These are phyloP conservation scores for Plasmodium gallinaceum DNA, from an alignment of 169 alveolate species.

Conservation along the genomic window DNA sequence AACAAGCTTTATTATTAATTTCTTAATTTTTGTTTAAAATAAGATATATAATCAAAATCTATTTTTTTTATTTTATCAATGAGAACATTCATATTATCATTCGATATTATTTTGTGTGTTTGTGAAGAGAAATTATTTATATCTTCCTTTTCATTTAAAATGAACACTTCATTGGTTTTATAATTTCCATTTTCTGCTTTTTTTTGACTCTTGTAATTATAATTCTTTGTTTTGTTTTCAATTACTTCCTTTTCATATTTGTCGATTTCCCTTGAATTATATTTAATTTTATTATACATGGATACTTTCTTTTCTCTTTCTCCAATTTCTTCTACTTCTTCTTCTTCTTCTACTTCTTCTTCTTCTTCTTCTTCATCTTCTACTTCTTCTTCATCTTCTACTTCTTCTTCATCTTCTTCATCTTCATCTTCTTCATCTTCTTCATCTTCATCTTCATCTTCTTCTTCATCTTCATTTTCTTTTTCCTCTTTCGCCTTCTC, in stretches of 20 bases:
- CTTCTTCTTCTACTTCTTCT: neutral
- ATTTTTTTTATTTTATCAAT: slow-evolving; percentile 44
- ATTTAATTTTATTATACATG: slow-evolving; percentile 12
- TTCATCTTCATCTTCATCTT: slow-evolving; percentile 16
- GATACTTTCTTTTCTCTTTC: neutral
- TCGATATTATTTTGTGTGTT: slow-evolving; percentile 30
- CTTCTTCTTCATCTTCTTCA: neutral
- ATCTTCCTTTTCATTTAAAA: slow-evolving; percentile 27
- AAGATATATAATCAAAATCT: slow-evolving; percentile 62
- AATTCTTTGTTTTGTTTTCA: neutral
- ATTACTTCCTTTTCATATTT: neutral
- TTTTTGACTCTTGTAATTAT: neutral
- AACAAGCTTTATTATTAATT: slow-evolving; percentile 4
- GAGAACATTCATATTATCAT: slow-evolving; percentile 34
- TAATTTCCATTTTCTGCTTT: slow-evolving; percentile 2
- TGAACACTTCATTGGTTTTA: neutral
- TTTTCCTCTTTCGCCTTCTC: neutral
- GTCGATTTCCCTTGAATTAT: neutral
- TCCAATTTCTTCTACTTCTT: neutral
- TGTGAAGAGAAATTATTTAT: slow-evolving; percentile 40
- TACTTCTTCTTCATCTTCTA: slow-evolving; percentile 1
- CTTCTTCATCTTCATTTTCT: neutral
- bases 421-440: slow-evolving; percentile 3
- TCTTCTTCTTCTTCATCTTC: neutral
- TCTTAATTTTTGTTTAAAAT: slow-evolving; percentile 60